These are phyloP conservation scores for Geotrichum fermentans DNA, from an alignment of 1,139 yeast genomes.

Conservation along the genomic window DNA sequence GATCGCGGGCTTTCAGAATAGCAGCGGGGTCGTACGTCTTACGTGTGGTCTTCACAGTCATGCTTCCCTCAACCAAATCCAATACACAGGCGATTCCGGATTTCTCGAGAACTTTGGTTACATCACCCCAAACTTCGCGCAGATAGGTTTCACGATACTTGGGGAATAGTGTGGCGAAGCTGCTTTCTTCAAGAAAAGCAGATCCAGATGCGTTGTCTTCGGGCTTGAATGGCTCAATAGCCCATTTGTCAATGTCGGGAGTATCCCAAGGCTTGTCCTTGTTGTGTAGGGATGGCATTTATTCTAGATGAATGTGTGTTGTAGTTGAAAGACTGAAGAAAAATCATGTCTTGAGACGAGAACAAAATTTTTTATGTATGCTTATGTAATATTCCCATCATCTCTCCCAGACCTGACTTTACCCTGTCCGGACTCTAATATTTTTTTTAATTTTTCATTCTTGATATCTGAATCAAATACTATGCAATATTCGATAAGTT, in stretches of 20 bases:
- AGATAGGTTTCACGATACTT: constrained; percentile 91
- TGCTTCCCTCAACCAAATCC: constrained; percentile 91
- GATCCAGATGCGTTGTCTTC: constrained; percentile 84
- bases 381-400: background rate
- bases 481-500: background rate
- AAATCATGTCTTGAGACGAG: too few species aligned
- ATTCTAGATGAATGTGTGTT: background rate
- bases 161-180: constrained; percentile 92
- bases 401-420: constrained; percentile 9
- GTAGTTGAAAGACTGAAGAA: background rate
- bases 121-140: constrained; percentile 89
- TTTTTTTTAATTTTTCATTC: constrained; percentile 10
- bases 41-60: constrained; percentile 94
- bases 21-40: constrained; percentile 95
- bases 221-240: constrained; percentile 77
- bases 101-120: constrained; percentile 69
- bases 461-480: background rate
- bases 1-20: constrained; percentile 88
- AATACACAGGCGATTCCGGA: constrained; percentile 71
- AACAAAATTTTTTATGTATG: too few species aligned
- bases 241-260: constrained; percentile 92
- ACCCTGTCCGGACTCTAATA: constrained; percentile 10
- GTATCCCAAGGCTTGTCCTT: constrained; percentile 98
- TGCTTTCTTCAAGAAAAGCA: constrained; percentile 89
- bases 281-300: constrained; percentile 87